phyloP scores from a whole-genome alignment of 2,329 filamentous ascomycete genomes.

The Aquanectria penicillioides region DNA sequence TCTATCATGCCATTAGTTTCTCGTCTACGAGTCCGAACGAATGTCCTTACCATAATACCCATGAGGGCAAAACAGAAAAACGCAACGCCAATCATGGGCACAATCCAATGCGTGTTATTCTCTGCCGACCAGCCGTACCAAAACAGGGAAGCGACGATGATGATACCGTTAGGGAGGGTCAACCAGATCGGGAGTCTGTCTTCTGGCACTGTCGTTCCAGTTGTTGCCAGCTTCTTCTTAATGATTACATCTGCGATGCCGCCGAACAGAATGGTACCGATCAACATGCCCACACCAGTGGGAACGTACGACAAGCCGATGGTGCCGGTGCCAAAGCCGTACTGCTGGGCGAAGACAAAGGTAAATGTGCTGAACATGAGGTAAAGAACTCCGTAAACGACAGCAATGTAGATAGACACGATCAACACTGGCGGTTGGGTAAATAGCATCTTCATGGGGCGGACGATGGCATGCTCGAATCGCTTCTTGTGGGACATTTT shows the following conservation, averaged over 20 bases:
- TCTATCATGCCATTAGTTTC: constrained; percentile 24
- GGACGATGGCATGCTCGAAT: constrained; percentile 66
- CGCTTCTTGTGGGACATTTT: constrained; percentile 27
- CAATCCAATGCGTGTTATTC: constrained; percentile 42
- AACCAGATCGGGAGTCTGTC: constrained; percentile 43
- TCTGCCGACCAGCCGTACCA: constrained; percentile 45
- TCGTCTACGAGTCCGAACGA: rapidly evolving
- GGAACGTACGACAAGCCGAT: constrained; percentile 48
- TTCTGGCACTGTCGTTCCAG: constrained; percentile 36
- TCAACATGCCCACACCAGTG: constrained; percentile 40
- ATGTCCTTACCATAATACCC: constrained; percentile 48
- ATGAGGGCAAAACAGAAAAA: constrained; percentile 58
- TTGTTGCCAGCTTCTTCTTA: constrained; percentile 36
- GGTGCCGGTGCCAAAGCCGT: constrained; percentile 67
- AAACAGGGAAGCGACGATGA: constrained; percentile 41
- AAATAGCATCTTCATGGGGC: constrained; percentile 70
- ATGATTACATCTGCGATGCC: constrained; percentile 40
- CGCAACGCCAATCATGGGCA: constrained; percentile 50
- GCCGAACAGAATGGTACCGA: constrained; percentile 39
- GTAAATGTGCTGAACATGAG: constrained; percentile 62
- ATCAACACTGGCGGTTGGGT: constrained; percentile 73
- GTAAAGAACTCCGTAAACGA: constrained; percentile 71
- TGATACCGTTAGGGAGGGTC: constrained; percentile 36
- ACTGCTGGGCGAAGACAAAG: constrained; percentile 67
- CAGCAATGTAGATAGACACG: constrained; percentile 71